A percentile compares a stretch with the other conserved stretches of the same genome.
Evolutionary conservation across 2,329 filamentous ascomycete genomes (phyloP).

Genomic region (Aspergillus sp.): DNA sequence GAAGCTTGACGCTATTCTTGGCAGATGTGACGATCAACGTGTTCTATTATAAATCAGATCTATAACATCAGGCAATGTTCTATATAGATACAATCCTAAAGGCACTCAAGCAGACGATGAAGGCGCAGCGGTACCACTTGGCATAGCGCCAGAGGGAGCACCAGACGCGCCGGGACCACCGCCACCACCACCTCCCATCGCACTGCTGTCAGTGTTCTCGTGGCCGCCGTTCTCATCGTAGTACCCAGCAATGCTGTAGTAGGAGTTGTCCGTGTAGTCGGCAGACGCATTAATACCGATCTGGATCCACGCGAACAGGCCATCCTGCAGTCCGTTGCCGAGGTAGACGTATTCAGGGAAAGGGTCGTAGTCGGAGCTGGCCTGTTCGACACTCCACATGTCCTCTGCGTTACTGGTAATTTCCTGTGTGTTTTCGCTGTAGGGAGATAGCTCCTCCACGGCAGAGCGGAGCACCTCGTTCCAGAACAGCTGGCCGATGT

Average conservation of each 20-base stretch:
- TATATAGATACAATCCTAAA: too few species aligned
- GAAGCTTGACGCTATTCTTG: too few species aligned
- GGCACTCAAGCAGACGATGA: slow-evolving; percentile 1
- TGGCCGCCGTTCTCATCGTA: slow-evolving; percentile 23
- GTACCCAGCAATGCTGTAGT: slow-evolving; percentile 26
- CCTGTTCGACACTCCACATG: slow-evolving; percentile 40
- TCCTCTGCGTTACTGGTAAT: slow-evolving; percentile 47
- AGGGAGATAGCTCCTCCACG: slow-evolving; percentile 46
- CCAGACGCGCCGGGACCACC: slow-evolving; percentile 6
- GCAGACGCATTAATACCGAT: slow-evolving; percentile 48
- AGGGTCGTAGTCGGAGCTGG: slow-evolving; percentile 50
- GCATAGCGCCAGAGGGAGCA: slow-evolving; percentile 15
- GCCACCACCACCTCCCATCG: slow-evolving; percentile 14
- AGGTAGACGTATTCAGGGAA: slow-evolving; percentile 57
- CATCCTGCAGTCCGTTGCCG: slow-evolving; percentile 49
- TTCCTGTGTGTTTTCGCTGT: slow-evolving; percentile 28
- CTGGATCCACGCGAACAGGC: slow-evolving; percentile 52
- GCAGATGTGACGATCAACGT: too few species aligned
- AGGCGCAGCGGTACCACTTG: slow-evolving; percentile 10
- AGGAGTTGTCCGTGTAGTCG: slow-evolving; percentile 25
- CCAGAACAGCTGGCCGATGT: slow-evolving; percentile 54
- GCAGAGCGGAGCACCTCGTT: slow-evolving; percentile 47
- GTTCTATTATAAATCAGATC: too few species aligned
- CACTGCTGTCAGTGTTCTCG: slow-evolving; percentile 18
- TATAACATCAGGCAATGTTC: too few species aligned